Evolutionary conservation across 352 stramenopile species (phyloP).

Genomic region (Phytophthora pistaciae): DNA sequence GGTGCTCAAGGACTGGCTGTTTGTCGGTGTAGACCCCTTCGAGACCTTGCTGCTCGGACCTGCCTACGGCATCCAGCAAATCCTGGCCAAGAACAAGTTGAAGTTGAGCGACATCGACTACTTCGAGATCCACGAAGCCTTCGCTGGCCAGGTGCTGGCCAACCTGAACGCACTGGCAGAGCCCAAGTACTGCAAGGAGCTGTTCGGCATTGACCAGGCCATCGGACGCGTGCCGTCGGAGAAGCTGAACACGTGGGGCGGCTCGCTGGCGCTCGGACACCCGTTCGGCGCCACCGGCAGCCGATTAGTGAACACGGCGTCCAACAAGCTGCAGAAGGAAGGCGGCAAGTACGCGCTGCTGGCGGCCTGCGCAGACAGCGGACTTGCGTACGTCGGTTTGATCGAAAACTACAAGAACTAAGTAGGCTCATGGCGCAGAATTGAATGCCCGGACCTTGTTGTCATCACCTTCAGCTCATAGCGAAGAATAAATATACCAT

Average conservation of each 20-base stretch:
- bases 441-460: conserved; percentile 18
- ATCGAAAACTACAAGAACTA: conserved; percentile 92
- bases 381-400: conserved; percentile 95
- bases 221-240: conserved; percentile 94
- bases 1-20: conserved; percentile 96
- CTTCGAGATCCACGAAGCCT: conserved; percentile 99
- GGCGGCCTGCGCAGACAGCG: conserved; percentile 98
- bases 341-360: conserved; percentile 96
- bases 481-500: neutral
- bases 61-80: conserved; percentile 94
- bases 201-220: conserved; percentile 90
- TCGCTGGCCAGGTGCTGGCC: conserved; percentile 98
- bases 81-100: conserved; percentile 87
- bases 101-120: conserved; percentile 97
- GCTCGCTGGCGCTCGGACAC: conserved; percentile 96
- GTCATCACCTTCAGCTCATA: conserved; percentile 7
- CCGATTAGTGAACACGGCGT: conserved; percentile 97
- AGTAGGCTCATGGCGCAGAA: conserved; percentile 8
- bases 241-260: conserved; percentile 98
- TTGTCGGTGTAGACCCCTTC: conserved; percentile 97
- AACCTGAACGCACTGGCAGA: conserved; percentile 97
- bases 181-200: conserved; percentile 96
- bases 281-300: conserved; percentile 98
- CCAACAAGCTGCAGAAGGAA: conserved; percentile 97
- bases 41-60: conserved; percentile 95